phyloP scores from a whole-genome alignment of 495 filamentous ascomycete genomes.

The Tuber umbilicatum region DNA sequence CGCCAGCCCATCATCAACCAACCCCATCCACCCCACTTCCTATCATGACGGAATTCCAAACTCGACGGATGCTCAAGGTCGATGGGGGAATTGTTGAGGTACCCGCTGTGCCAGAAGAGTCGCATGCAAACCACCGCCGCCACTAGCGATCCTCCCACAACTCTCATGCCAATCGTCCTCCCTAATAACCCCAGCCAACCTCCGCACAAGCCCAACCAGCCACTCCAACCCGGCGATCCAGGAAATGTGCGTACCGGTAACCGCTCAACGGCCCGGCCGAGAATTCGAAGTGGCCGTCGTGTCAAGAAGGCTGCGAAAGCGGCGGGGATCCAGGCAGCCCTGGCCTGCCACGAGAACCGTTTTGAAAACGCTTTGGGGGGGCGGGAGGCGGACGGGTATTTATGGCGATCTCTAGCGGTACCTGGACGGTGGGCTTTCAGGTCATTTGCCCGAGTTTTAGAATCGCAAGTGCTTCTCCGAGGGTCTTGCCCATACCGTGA shows the following conservation, averaged over 20 bases:
- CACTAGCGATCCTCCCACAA: background rate
- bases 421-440: too few species aligned
- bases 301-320: background rate
- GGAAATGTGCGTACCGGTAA: too few species aligned
- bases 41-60: too few species aligned
- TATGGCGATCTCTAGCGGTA: background rate
- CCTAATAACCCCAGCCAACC: background rate
- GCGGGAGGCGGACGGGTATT: background rate
- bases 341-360: background rate
- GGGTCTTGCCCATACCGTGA: too few species aligned
- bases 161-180: too few species aligned
- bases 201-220: background rate
- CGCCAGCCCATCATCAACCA: too few species aligned
- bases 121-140: too few species aligned
- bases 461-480: background rate
- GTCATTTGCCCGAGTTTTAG: background rate
- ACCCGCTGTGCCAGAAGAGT: too few species aligned
- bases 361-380: background rate
- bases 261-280: too few species aligned
- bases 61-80: too few species aligned
- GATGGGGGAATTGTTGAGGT: too few species aligned
- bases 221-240: background rate
- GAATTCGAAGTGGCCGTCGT: background rate
- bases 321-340: background rate
- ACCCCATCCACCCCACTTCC: too few species aligned